These are phyloP conservation scores for Lasiosphaeria ovina DNA, from an alignment of 495 filamentous ascomycete species.

Conservation along the genomic window DNA sequence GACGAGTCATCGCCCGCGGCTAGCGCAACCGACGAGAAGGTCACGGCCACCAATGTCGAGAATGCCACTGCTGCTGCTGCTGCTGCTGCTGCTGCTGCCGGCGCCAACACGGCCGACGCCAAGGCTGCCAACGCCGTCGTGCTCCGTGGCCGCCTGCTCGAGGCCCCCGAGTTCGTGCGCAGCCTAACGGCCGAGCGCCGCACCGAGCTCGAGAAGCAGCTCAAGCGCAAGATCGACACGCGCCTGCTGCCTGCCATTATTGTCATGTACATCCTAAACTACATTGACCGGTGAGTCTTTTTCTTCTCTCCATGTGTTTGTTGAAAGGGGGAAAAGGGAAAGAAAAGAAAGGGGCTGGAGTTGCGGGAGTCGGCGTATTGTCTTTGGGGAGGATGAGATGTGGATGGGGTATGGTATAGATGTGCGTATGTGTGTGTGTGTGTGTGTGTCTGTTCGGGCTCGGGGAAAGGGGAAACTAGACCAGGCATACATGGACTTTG, in stretches of 20 bases:
- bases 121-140: constrained; percentile 14
- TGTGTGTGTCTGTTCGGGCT: no score
- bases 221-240: constrained; percentile 64
- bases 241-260: constrained; percentile 56
- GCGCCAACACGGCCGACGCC: constrained; percentile 16
- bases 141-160: constrained; percentile 12
- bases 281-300: constrained; percentile 59
- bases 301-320: background rate
- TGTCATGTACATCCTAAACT: constrained; percentile 71
- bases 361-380: no score
- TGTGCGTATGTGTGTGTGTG: no score
- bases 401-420: no score
- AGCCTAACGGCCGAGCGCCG: constrained; percentile 49
- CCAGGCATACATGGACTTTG: background rate
- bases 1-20: constrained; percentile 5
- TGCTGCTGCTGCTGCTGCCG: constrained; percentile 8
- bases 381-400: no score
- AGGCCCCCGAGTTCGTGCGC: constrained; percentile 50
- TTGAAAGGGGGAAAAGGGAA: no score
- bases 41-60: constrained; percentile 12
- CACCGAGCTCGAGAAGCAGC: constrained; percentile 41
- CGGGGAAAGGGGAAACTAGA: background rate
- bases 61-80: background rate
- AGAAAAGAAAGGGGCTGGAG: no score
- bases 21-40: constrained; percentile 21